These are phyloP conservation scores for Pseudogymnoascus sp. DNA, from an alignment of 2,329 filamentous ascomycete genomes.

Conservation along the genomic window DNA sequence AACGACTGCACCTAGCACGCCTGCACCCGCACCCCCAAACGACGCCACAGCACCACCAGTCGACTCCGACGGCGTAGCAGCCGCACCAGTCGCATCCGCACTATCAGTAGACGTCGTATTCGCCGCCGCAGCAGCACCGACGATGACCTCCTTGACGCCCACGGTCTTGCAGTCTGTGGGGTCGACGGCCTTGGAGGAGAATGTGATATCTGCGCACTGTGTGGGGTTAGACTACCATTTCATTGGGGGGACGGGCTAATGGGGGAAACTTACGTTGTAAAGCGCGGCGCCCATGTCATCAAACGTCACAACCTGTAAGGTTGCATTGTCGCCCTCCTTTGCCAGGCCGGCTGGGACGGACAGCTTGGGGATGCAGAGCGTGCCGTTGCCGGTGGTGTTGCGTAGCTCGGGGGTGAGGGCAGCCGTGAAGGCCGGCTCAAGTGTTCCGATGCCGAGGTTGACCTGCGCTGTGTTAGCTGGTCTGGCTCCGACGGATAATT, in stretches of 20 bases:
- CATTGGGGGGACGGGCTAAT: background rate
- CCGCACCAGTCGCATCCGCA: background rate
- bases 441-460: slow-evolving; percentile 42
- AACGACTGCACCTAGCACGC: background rate
- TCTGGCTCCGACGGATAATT: too few relatives aligned
- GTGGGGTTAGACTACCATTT: background rate
- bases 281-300: slow-evolving; percentile 50
- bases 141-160: slow-evolving; percentile 38
- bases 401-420: slow-evolving; percentile 52
- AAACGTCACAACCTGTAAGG: slow-evolving; percentile 60
- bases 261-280: slow-evolving; percentile 48
- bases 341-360: slow-evolving; percentile 42
- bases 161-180: slow-evolving; percentile 50
- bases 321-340: slow-evolving; percentile 52
- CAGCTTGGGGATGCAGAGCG: slow-evolving; percentile 57
- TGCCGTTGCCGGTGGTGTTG: slow-evolving; percentile 51
- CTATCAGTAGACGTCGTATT: background rate
- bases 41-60: background rate
- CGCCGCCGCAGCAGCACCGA: slow-evolving; percentile 18
- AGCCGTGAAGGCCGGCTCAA: slow-evolving; percentile 58
- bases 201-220: slow-evolving; percentile 66
- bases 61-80: background rate
- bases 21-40: background rate
- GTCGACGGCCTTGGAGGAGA: slow-evolving; percentile 43
- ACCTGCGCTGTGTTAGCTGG: slow-evolving; percentile 22